Percentiles rank a stretch among this genome's conserved stretches.
phyloP scores from a whole-genome alignment of 2,329 filamentous ascomycete species.

The Pseudogymnoascus pannorum region DNA sequence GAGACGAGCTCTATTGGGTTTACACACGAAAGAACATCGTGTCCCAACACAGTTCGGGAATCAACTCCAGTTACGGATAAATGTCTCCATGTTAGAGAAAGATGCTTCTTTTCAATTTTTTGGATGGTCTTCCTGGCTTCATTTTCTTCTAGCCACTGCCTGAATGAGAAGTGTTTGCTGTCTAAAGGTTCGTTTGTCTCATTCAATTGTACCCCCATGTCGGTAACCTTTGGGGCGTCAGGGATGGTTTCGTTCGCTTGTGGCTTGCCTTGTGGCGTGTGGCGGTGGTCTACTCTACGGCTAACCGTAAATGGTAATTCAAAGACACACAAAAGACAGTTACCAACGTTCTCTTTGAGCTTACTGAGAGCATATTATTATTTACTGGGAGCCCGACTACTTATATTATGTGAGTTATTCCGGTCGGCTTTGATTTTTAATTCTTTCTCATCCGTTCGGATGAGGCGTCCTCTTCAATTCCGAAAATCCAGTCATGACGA shows the following conservation, averaged over 20 bases:
- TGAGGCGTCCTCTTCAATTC: background rate
- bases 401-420: background rate
- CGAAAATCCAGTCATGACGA: constrained; percentile 3
- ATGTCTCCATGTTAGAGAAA: constrained; percentile 11
- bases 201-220: background rate
- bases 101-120: constrained; percentile 11
- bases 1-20: constrained; percentile 10
- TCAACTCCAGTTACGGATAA: constrained; percentile 10
- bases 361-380: background rate
- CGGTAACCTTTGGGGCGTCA: background rate
- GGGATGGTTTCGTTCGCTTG: background rate
- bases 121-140: background rate
- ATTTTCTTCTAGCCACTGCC: constrained; percentile 9
- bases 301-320: background rate
- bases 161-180: background rate
- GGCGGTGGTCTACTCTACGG: background rate
- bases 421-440: background rate
- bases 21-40: constrained; percentile 10
- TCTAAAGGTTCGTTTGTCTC: background rate
- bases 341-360: background rate
- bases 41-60: constrained; percentile 10
- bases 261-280: constrained; percentile 1
- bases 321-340: background rate
- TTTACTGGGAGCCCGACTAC: background rate
- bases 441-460: constrained; percentile 1